These are phyloP conservation scores for Cadophora gregata DNA, from an alignment of 2,329 filamentous ascomycete genomes.

Conservation along the genomic window DNA sequence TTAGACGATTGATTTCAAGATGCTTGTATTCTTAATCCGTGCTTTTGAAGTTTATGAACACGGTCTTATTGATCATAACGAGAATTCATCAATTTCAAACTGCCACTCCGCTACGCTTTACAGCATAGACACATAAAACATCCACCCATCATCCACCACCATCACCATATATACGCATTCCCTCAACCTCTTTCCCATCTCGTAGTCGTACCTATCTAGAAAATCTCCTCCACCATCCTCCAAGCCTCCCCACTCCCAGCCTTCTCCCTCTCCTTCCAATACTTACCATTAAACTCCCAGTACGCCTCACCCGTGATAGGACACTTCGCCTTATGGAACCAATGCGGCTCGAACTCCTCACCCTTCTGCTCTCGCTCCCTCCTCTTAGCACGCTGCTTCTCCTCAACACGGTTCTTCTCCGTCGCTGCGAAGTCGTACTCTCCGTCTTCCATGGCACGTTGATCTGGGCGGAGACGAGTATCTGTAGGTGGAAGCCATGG, in stretches of 20 bases:
- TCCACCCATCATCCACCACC: neutral
- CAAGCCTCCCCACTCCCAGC: slow-evolving; percentile 41
- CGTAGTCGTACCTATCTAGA: slow-evolving; percentile 26
- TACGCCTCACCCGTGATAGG: slow-evolving; percentile 85
- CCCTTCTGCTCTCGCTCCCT: slow-evolving; percentile 76
- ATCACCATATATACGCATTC: neutral
- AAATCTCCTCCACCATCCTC: slow-evolving; percentile 46
- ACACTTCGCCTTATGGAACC: slow-evolving; percentile 79
- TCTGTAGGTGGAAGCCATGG: slow-evolving; percentile 88
- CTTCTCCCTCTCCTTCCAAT: slow-evolving; percentile 74
- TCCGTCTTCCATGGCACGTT: slow-evolving; percentile 98
- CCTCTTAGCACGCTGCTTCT: slow-evolving; percentile 82
- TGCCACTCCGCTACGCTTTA: neutral
- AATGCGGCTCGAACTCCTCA: slow-evolving; percentile 82
- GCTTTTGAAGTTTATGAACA: neutral
- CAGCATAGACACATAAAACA: slow-evolving; percentile 3
- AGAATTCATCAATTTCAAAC: neutral
- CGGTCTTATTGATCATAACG: neutral
- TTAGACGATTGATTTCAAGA: neutral
- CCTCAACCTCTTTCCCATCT: neutral
- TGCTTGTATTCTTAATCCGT: neutral
- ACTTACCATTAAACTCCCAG: slow-evolving; percentile 88
- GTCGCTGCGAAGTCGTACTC: slow-evolving; percentile 90
- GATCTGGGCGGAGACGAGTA: slow-evolving; percentile 89
- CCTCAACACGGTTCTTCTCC: slow-evolving; percentile 94